Conservation (phyloP, 192 early-diverging fungal species). For the Rhizophagus sp. region DNA sequence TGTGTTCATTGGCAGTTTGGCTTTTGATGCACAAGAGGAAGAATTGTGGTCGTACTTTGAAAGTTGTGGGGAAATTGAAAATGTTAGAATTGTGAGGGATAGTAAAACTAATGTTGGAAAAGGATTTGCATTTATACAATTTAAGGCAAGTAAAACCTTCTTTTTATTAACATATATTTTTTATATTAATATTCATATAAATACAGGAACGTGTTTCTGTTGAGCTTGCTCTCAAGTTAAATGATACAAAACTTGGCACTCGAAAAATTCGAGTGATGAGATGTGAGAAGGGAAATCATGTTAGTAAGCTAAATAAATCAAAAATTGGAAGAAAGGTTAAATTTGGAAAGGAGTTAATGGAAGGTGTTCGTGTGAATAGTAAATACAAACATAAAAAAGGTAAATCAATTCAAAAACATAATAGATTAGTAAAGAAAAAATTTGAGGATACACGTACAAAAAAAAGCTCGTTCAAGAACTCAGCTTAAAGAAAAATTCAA, state of each 20-base stretch:
- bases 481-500: conserved; percentile 27
- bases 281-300: conserved; percentile 36
- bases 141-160: conserved; percentile 41
- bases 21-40: conserved; percentile 74
- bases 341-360: conserved; percentile 30
- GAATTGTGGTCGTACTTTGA: conserved; percentile 71
- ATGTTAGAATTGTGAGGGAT: conserved; percentile 86
- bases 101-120: conserved; percentile 85
- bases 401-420: neutral
- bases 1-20: conserved; percentile 72
- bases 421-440: too few species aligned
- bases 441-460: neutral
- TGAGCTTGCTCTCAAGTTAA: conserved; percentile 72
- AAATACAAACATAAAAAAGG: conserved; percentile 54
- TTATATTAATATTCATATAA: neutral
- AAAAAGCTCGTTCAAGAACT: conserved; percentile 34
- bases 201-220: conserved; percentile 70
- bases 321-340: conserved; percentile 40
- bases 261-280: conserved; percentile 66
- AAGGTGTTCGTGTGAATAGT: conserved; percentile 34
- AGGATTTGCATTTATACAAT: conserved; percentile 93
- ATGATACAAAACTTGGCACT: conserved; percentile 68
- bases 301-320: conserved; percentile 32
- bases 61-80: conserved; percentile 70
- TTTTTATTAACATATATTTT: neutral